phyloP scores from a whole-genome alignment of 495 filamentous ascomycete genomes.

The Penicillium arizonense region DNA sequence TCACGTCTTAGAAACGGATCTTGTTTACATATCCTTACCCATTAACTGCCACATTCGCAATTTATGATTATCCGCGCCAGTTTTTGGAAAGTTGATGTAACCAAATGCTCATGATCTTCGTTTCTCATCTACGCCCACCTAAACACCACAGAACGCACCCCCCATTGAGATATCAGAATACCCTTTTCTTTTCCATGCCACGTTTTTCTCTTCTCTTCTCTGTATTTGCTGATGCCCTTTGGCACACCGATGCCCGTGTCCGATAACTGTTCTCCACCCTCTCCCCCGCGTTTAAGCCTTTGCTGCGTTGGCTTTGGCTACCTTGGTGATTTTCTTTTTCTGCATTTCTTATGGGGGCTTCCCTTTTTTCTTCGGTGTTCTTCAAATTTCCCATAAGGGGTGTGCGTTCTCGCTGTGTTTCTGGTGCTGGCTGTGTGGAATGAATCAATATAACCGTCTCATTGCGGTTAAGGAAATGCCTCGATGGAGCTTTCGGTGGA shows the following conservation, averaged over 20 bases:
- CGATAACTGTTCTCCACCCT: slow-evolving; percentile 4
- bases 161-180: slow-evolving; percentile 13
- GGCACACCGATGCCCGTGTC: slow-evolving; percentile 17
- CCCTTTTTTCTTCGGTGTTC: slow-evolving; percentile 1
- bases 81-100: slow-evolving; percentile 11
- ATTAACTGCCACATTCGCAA: slow-evolving; percentile 1
- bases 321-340: slow-evolving; percentile 2
- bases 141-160: slow-evolving; percentile 11
- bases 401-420: slow-evolving; percentile 3
- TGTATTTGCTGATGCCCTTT: slow-evolving; percentile 22
- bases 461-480: slow-evolving; percentile 4
- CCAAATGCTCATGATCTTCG: slow-evolving; percentile 1
- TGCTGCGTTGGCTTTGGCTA: slow-evolving; percentile 15
- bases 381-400: slow-evolving; percentile 10
- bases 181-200: slow-evolving; percentile 1
- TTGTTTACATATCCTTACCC: slow-evolving; percentile 1
- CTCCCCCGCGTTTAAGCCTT: slow-evolving; percentile 10
- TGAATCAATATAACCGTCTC: background rate
- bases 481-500: slow-evolving; percentile 7
- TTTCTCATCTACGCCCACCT: slow-evolving; percentile 5
- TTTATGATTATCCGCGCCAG: slow-evolving; percentile 14
- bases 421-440: background rate
- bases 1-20: background rate
- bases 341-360: slow-evolving; percentile 5
- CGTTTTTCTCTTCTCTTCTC: background rate